Percentiles rank a stretch among this genome's conserved stretches.
Evolutionary conservation across 2,329 filamentous ascomycete species (phyloP).

Genomic region (Orbilia quercus): DNA sequence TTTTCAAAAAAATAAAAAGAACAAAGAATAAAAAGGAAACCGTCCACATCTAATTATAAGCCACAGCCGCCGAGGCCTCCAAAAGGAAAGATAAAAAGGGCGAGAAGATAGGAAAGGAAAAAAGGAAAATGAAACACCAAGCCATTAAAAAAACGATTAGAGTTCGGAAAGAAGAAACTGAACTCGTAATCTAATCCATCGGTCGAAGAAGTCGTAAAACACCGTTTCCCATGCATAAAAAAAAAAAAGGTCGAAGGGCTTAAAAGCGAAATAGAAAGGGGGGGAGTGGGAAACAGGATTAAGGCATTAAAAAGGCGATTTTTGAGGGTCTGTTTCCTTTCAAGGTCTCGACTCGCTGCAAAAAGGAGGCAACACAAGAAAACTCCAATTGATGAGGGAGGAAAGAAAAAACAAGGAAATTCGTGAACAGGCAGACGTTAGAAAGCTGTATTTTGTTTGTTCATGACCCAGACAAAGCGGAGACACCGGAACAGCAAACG

Average conservation of each 20-base stretch:
- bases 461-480: conserved; percentile 56
- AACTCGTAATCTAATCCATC: conserved; percentile 47
- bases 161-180: background rate
- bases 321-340: conserved; percentile 33
- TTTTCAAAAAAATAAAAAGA: conserved; percentile 3
- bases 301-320: conserved; percentile 50
- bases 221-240: conserved; percentile 58
- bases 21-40: too few relatives aligned
- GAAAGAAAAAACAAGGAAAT: conserved; percentile 45
- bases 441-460: conserved; percentile 28
- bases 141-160: conserved; percentile 41
- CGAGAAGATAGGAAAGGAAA: conserved; percentile 30
- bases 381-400: conserved; percentile 52
- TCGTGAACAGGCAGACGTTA: conserved; percentile 52
- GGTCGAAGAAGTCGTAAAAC: conserved; percentile 45
- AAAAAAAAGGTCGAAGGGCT: conserved; percentile 55
- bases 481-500: conserved; percentile 51
- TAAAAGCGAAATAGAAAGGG: conserved; percentile 51
- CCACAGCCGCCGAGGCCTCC: conserved; percentile 56
- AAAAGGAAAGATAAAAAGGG: conserved; percentile 53
- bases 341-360: conserved; percentile 52
- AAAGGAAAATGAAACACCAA: conserved; percentile 42
- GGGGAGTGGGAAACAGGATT: conserved; percentile 53
- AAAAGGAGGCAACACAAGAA: conserved; percentile 55
- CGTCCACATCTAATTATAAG: conserved; percentile 54